phyloP scores from a whole-genome alignment of 805 yeast species.

The Candida sanyiensis region DNA sequence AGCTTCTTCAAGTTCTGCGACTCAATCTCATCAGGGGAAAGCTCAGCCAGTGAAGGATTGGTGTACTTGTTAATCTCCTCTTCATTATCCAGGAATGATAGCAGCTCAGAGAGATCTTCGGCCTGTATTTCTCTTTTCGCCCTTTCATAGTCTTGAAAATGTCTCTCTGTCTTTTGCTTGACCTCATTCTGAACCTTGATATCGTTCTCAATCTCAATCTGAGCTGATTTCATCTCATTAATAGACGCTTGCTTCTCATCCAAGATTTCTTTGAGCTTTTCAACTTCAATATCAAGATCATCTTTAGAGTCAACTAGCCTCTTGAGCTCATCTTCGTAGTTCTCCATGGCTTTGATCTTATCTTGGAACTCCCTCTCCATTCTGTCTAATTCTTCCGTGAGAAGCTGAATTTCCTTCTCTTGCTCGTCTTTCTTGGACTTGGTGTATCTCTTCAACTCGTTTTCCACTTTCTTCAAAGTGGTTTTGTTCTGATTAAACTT shows the following conservation, averaged over 20 bases:
- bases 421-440: constrained; percentile 40
- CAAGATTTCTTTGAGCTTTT: constrained; percentile 35
- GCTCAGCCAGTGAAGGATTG: constrained; percentile 32
- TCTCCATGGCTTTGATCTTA: constrained; percentile 24
- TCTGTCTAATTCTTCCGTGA: constrained; percentile 30
- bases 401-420: constrained; percentile 38
- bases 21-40: constrained; percentile 47
- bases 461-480: constrained; percentile 53
- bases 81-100: constrained; percentile 24
- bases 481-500: constrained; percentile 53
- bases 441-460: constrained; percentile 51
- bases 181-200: constrained; percentile 49
- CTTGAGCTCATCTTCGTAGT: constrained; percentile 31
- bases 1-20: constrained; percentile 43
- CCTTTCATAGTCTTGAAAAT: constrained; percentile 28
- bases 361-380: constrained; percentile 28
- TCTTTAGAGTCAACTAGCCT: constrained; percentile 30
- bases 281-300: constrained; percentile 36
- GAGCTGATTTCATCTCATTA: constrained; percentile 54
- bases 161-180: constrained; percentile 35
- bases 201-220: constrained; percentile 60
- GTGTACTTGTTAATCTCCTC: constrained; percentile 26
- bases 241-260: constrained; percentile 38
- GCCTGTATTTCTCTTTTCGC: constrained; percentile 40
- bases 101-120: constrained; percentile 43